Evolutionary conservation across 352 stramenopile genomes (phyloP), one percentile per base, ranked within the genome.

Genomic region (Blastocystis sp.): DNA sequence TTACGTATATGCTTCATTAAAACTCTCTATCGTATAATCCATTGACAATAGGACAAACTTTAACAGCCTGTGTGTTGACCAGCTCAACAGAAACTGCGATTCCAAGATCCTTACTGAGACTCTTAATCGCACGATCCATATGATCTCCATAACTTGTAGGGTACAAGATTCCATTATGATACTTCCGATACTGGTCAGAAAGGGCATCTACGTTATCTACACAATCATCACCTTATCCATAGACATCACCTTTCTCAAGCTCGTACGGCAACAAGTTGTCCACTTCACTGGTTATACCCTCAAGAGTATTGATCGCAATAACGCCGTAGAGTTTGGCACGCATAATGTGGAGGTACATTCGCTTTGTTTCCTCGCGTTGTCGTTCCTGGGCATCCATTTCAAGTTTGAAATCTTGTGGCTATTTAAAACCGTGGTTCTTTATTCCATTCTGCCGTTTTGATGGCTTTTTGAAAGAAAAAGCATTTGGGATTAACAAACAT

Each of bases 81-180:
- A 87, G 56, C 37, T 87, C 77, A 27, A 87, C 65, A 35, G 77
- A 87, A 42, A 87, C 77, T 7, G 77, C 37, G 42, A 87, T 35
- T 35, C 77, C 54, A 19, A 87, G 32, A 77, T 87, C 77, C 52
- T 87, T 87, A 19, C 77, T 61, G 29, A 87, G 52, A 74, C 77
- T 87, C 65, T 87, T 87, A 27, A 87, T 65, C 32, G 77, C 77
- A 39, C 77, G 59, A 54, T 87, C 77, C 65, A 87, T 78, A 32
- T 87, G 77, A 51, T 87, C 77, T 52, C 77, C 77, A 77, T 87
- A 78, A 54, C 59, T 78, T 16, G 77, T 78, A 56, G 77, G 77
- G 32, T 78, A 87, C 29, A 87, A 67, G 57, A 63, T 24, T 37
- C 77, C 77, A 42, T 87, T 74, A 16, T 51, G 77, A 35, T 87